Evolutionary conservation across 495 filamentous ascomycete genomes (phyloP).

Genomic region (Annulohypoxylon moriforme): DNA sequence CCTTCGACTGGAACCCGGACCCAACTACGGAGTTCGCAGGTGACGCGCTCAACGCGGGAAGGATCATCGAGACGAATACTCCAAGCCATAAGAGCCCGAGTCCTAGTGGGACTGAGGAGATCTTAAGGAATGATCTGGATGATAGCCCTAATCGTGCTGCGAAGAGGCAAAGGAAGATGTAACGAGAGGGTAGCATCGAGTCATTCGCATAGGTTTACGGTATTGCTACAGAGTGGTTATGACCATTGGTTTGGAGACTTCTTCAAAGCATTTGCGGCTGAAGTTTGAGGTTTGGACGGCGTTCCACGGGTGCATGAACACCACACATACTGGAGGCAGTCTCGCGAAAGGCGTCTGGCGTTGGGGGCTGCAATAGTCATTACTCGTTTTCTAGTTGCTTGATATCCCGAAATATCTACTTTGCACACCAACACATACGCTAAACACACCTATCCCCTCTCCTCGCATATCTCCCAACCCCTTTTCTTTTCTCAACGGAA

Average conservation of each 20-base stretch:
- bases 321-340: not conserved
- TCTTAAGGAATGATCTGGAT: slow-evolving; percentile 50
- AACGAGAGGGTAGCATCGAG: not conserved
- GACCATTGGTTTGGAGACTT: not conserved
- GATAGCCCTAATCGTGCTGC: slow-evolving; percentile 53
- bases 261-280: not conserved
- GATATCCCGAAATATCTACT: slow-evolving; percentile 32
- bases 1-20: slow-evolving; percentile 45
- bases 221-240: not conserved
- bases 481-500: not conserved
- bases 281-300: not conserved
- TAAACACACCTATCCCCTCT: not conserved
- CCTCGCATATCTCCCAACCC: not conserved
- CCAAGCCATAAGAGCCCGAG: slow-evolving; percentile 54
- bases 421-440: not conserved
- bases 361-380: slow-evolving; percentile 13
- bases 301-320: not conserved
- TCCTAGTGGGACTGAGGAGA: slow-evolving; percentile 60
- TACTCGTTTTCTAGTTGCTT: slow-evolving; percentile 10
- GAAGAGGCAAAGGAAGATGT: slow-evolving; percentile 55
- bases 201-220: not conserved
- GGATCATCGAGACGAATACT: slow-evolving; percentile 50
- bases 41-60: slow-evolving; percentile 43
- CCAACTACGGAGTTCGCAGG: slow-evolving; percentile 34
- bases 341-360: slow-evolving; percentile 25